These are phyloP conservation scores for Tuber umbilicatum DNA, from an alignment of 495 filamentous ascomycete species.

Conservation along the genomic window DNA sequence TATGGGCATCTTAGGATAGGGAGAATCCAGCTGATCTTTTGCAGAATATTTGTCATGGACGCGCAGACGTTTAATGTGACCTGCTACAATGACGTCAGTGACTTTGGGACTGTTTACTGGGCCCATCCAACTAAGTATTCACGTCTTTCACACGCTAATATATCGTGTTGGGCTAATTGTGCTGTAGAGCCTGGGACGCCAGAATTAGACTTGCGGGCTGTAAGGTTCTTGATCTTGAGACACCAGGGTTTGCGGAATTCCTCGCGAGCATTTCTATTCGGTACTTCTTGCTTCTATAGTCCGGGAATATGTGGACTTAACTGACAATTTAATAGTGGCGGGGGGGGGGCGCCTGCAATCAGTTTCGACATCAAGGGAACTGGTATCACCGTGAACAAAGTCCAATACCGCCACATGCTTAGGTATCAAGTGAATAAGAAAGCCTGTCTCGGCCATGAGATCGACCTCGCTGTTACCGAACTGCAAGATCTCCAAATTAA, in stretches of 20 bases:
- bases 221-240: constrained; percentile 25
- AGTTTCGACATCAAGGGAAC: constrained; percentile 30
- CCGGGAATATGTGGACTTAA: background rate
- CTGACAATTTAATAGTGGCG: constrained; percentile 16
- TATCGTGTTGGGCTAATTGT: constrained; percentile 5
- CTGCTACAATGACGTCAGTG: constrained; percentile 28
- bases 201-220: constrained; percentile 28
- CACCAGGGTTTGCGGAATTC: constrained; percentile 25
- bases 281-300: constrained; percentile 8
- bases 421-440: constrained; percentile 2
- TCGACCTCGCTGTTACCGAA: constrained; percentile 31
- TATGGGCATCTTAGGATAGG: constrained; percentile 2
- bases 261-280: constrained; percentile 31
- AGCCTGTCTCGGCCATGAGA: constrained; percentile 17
- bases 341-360: constrained; percentile 14
- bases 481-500: constrained; percentile 32
- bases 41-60: constrained; percentile 30
- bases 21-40: background rate
- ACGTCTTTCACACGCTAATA: background rate
- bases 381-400: constrained; percentile 26
- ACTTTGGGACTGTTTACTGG: constrained; percentile 31
- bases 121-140: constrained; percentile 27
- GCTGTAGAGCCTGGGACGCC: constrained; percentile 30
- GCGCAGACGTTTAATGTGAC: constrained; percentile 30
- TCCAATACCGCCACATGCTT: constrained; percentile 5